phyloP scores from a whole-genome alignment of 495 filamentous ascomycete species.

The Pseudevernia furfuracea region DNA sequence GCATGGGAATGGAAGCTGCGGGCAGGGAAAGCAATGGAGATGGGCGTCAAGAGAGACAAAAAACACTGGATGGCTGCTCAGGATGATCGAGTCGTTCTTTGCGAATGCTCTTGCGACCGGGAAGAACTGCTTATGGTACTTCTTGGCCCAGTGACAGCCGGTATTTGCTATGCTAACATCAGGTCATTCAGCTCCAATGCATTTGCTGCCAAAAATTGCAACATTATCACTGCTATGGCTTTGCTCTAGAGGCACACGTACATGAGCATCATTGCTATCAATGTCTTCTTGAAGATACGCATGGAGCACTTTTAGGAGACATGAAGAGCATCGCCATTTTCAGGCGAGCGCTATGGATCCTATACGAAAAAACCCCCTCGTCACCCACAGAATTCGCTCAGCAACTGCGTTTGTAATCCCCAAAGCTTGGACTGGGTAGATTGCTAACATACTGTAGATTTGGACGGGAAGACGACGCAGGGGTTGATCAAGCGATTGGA shows the following conservation, averaged over 20 bases:
- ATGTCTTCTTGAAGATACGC: slow-evolving; percentile 39
- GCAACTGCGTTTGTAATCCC: slow-evolving; percentile 26
- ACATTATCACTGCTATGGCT: slow-evolving; percentile 46
- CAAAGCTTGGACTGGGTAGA: neutral
- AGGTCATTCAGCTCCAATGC: slow-evolving; percentile 36
- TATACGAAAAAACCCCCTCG: slow-evolving; percentile 27
- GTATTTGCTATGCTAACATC: slow-evolving; percentile 16
- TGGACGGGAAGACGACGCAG: slow-evolving; percentile 27
- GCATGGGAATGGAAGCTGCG: slow-evolving; percentile 20
- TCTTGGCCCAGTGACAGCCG: neutral
- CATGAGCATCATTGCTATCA: slow-evolving; percentile 42
- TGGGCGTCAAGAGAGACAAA: slow-evolving; percentile 16
- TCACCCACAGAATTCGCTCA: slow-evolving; percentile 28
- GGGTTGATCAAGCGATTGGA: slow-evolving; percentile 18
- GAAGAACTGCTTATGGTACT: slow-evolving; percentile 41
- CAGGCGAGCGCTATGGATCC: slow-evolving; percentile 30
- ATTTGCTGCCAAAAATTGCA: slow-evolving; percentile 41
- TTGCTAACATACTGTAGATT: slow-evolving; percentile 1
- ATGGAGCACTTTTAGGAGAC: slow-evolving; percentile 29
- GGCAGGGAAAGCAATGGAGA: slow-evolving; percentile 15
- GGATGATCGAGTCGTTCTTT: slow-evolving; percentile 28
- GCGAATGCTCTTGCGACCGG: slow-evolving; percentile 37
- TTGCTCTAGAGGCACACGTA: slow-evolving; percentile 28
- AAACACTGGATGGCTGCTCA: neutral
- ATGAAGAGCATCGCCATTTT: slow-evolving; percentile 33